Base-by-base conservation (phyloP, 169 alveolate species). In the Plasmodium ovale region DNA sequence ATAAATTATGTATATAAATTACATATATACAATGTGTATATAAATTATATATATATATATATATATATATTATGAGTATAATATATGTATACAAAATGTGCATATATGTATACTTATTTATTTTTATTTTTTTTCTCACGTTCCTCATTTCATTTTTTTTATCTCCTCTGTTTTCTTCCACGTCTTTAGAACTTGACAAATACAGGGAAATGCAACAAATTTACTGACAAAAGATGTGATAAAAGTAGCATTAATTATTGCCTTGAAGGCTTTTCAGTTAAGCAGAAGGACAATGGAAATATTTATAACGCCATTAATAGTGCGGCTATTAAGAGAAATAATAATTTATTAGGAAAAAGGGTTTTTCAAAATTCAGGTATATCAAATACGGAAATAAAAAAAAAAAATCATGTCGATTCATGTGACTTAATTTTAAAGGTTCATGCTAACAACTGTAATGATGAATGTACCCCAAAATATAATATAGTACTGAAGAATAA, bases 191-290 rank as follows among this genome's bases (percentile, higher is more conserved):
- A 65, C 56, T 33, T 35, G 73, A 54, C 4, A 31, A 65, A 21
- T 47, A 65, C 9, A n/a, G 59, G 35, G 73, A 49, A 25, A 37
- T 0, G 1, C n/a, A 27, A 19, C 49, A 37, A 65, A 12, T 10
- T 33, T 0, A 29, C 29, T 65, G 73, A 65, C 7, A 47, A 65
- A 65, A 37, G 35, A 19, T 19, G 23, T 7, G 35, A 65, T 33
- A n/a, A 1, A 21, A 16, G 10, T 33, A 31, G 16, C n/a, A 65
- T 1, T 3, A 27, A 27, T 5, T n/a, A 65, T 31, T 25, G 59
- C 73, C 19, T 29, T 65, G 73, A 12, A 47, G 73, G 35, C 19
- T 65, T 65, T 65, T 65, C 9, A 65, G n/a, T 33, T 47, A 51
- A 65, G 16, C 73, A 16, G 59, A 65, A 25, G 14, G 27, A 14